phyloP scores from a whole-genome alignment of 2,329 filamentous ascomycete species.

The Phaeoacremonium minimum region DNA sequence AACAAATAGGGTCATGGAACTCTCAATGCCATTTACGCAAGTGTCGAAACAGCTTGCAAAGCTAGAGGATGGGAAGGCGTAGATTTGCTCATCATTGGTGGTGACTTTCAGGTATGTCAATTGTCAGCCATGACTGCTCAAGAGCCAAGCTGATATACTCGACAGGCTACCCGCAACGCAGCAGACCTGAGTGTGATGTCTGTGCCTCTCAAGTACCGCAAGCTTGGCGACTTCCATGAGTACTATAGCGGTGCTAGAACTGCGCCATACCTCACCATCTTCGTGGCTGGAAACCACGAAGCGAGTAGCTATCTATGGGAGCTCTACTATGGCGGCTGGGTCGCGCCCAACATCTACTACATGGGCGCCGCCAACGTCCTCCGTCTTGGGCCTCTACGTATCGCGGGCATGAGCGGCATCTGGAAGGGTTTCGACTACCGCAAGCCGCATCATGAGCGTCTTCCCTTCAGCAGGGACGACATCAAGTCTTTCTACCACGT shows the following conservation, averaged over 20 bases:
- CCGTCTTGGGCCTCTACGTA: constrained; percentile 76
- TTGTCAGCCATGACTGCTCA: constrained; percentile 5
- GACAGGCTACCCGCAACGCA: constrained; percentile 74
- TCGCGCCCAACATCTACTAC: constrained; percentile 95
- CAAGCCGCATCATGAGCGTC: constrained; percentile 75
- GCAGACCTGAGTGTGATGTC: constrained; percentile 85
- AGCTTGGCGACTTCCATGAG: constrained; percentile 86
- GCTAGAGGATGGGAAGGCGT: constrained; percentile 74
- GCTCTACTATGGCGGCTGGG: constrained; percentile 95
- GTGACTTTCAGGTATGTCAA: constrained; percentile 90
- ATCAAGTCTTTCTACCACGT: constrained; percentile 84
- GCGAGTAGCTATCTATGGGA: constrained; percentile 87
- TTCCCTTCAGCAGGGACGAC: constrained; percentile 78
- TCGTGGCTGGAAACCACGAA: constrained; percentile 94
- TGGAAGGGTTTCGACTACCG: constrained; percentile 90
- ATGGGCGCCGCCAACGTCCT: constrained; percentile 89
- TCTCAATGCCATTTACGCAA: constrained; percentile 85
- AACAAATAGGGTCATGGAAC: constrained; percentile 77
- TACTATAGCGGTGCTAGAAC: constrained; percentile 79
- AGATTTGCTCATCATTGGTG: constrained; percentile 89
- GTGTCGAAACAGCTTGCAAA: constrained; percentile 64
- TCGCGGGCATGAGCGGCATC: constrained; percentile 88
- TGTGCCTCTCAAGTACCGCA: constrained; percentile 81
- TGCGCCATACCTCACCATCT: constrained; percentile 87
- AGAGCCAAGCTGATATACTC: constrained; percentile 32